Conservation (phyloP, 495 filamentous ascomycete genomes). For the Podospora comata region DNA sequence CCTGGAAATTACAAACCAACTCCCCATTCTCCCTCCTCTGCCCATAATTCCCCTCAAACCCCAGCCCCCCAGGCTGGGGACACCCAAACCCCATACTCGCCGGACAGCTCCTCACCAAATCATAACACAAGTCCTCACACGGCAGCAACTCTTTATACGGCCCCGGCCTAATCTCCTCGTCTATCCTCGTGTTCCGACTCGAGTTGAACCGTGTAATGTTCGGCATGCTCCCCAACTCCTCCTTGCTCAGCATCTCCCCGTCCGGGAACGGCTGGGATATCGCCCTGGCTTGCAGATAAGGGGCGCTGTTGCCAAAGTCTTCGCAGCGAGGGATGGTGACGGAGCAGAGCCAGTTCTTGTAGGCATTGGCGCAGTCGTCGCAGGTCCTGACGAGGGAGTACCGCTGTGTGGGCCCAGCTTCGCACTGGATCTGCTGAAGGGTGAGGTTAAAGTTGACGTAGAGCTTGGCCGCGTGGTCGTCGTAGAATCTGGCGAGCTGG, state of each 20-base stretch:
- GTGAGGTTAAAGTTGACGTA: slow-evolving; percentile 77
- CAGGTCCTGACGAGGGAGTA: slow-evolving; percentile 82
- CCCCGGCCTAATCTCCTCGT: slow-evolving; percentile 67
- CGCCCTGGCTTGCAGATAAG: slow-evolving; percentile 65
- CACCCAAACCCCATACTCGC: slow-evolving; percentile 74
- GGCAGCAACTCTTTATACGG: slow-evolving; percentile 93
- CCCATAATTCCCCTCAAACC: slow-evolving; percentile 67
- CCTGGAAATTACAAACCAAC: slow-evolving; percentile 48
- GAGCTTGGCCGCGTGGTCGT: slow-evolving; percentile 55
- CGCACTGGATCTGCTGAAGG: slow-evolving; percentile 79
- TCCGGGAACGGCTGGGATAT: slow-evolving; percentile 66
- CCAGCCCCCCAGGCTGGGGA: slow-evolving; percentile 52
- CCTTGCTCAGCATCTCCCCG: slow-evolving; percentile 48
- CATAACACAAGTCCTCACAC: slow-evolving; percentile 78
- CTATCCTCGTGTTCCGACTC: slow-evolving; percentile 70
- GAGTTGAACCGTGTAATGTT: slow-evolving; percentile 38
- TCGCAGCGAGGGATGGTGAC: slow-evolving; percentile 89
- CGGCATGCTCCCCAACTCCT: slow-evolving; percentile 14
- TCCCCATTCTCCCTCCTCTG: slow-evolving; percentile 23
- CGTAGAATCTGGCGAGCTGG: slow-evolving; percentile 63
- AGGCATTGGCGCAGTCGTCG: slow-evolving; percentile 69
- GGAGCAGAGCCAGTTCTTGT: slow-evolving; percentile 92
- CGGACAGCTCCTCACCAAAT: slow-evolving; percentile 79
- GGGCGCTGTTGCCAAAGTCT: slow-evolving; percentile 60
- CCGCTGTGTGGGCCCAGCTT: slow-evolving; percentile 59